Evolutionary conservation across 345 rosid genomes (phyloP), one percentile per base, ranked within the genome.

Genomic region (Nasturtium officinale): DNA sequence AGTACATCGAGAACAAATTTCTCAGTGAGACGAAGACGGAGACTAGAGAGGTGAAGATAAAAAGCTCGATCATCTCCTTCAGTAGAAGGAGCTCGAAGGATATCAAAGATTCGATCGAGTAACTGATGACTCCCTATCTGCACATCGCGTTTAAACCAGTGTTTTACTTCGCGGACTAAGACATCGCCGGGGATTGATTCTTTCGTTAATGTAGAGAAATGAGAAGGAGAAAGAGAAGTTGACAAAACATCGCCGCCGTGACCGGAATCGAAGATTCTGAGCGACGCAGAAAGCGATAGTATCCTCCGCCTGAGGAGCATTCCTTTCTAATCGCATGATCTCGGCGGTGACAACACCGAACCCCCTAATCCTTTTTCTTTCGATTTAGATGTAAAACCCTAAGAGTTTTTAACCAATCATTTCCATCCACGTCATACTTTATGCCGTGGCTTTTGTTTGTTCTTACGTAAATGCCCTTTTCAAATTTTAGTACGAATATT

Each of bases 1-100:
- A 95, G 88, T 20, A 90, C 96, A 26, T 81, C 77, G 21, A 88
- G 84, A 1, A 90, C 96, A 17, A 90, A 45, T 3, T 54, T n/a
- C 76, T 87, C 93, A 13, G 84, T 46, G 33, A 91, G 81, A 3
- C 78, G 86, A 37, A 91, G 80, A 45, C 77, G 80, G 67, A 91
- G 81, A 10, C 37, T 60, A 18, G 87, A 72, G 45, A 91, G 84
- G 11, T 73, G 81, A 3, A 16, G 56, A 60, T 83, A 78, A 12
- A 82, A 45, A 53, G 66, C 68, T 30, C 59, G 65, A 17, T 54
- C 79, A 15, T 48, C 78, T 56, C 83, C 85, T 6, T 75, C 79
- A 16, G 4, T 77, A 1, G 57, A 51, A 1, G 77, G 32, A 64
- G 65, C 3, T 50, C 72, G 64, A 69, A 61, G 16, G 29, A 85